These are phyloP conservation scores for Stephanocyclus meneghinianus DNA, from an alignment of 352 stramenopile species.

Conservation along the genomic window DNA sequence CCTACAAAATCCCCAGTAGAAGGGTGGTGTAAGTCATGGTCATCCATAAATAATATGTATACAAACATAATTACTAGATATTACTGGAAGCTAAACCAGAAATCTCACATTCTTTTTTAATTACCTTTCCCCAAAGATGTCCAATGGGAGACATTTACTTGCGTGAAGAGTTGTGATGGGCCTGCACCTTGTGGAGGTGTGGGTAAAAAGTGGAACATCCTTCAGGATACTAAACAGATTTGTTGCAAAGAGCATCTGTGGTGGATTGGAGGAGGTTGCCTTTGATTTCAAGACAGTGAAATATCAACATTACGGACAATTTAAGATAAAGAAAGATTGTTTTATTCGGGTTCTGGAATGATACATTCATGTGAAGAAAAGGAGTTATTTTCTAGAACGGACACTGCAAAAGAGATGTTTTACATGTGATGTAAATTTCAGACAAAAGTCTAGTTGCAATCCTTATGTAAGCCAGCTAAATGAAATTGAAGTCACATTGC, in stretches of 20 bases:
- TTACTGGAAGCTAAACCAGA: background rate
- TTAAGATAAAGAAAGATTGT: too few species aligned
- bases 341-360: too few species aligned
- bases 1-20: slow-evolving; percentile 13
- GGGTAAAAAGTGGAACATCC: slow-evolving; percentile 18
- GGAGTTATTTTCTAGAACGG: too few species aligned
- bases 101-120: background rate
- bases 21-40: slow-evolving; percentile 20
- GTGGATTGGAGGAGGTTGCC: slow-evolving; percentile 4
- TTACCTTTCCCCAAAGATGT: slow-evolving; percentile 22
- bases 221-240: slow-evolving; percentile 3
- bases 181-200: slow-evolving; percentile 22
- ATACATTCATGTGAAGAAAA: too few species aligned
- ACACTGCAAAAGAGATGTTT: too few species aligned
- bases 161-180: slow-evolving; percentile 27
- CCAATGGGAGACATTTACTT: slow-evolving; percentile 23
- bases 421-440: too few species aligned
- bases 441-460: too few species aligned
- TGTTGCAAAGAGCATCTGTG: slow-evolving; percentile 31
- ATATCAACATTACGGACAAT: too few species aligned
- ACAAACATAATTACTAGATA: background rate
- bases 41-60: background rate
- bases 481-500: too few species aligned
- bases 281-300: too few species aligned
- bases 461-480: too few species aligned